Evolutionary conservation across 164 flowering plant genomes (phyloP).

Genomic region (Chimonanthus salicifolius): DNA sequence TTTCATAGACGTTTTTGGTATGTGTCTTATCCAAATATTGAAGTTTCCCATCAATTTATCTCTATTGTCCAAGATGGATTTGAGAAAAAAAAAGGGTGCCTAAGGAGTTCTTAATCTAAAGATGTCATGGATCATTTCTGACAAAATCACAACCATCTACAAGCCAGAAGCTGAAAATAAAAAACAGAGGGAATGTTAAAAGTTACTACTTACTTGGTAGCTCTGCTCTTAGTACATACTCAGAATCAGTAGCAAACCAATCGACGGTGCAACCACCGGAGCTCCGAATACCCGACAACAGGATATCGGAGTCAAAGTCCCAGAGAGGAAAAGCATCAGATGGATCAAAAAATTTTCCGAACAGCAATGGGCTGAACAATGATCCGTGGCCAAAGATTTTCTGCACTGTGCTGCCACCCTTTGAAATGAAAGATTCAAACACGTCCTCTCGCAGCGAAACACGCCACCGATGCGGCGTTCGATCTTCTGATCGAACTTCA

Average conservation of each 20-base stretch:
- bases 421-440: slow-evolving; percentile 37
- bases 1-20: no score
- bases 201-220: slow-evolving; percentile 44
- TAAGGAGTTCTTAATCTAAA: no score
- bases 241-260: slow-evolving; percentile 64
- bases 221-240: slow-evolving; percentile 61
- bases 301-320: slow-evolving; percentile 71
- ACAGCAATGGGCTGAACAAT: slow-evolving; percentile 73
- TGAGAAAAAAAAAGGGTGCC: no score
- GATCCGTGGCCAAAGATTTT: slow-evolving; percentile 68
- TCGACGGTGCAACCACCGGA: slow-evolving; percentile 36
- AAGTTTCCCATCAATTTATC: no score
- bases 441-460: slow-evolving; percentile 58
- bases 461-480: slow-evolving; percentile 57
- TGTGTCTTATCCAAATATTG: no score
- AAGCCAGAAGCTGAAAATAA: neutral
- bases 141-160: neutral
- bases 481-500: slow-evolving; percentile 54
- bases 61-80: no score
- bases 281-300: slow-evolving; percentile 36
- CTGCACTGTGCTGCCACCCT: slow-evolving; percentile 25
- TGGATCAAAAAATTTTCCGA: slow-evolving; percentile 87
- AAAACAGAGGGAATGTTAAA: no score
- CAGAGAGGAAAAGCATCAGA: slow-evolving; percentile 93
- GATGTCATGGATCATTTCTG: no score